phyloP scores from a whole-genome alignment of 192 early-diverging fungal genomes.

The Coemansia sp. region DNA sequence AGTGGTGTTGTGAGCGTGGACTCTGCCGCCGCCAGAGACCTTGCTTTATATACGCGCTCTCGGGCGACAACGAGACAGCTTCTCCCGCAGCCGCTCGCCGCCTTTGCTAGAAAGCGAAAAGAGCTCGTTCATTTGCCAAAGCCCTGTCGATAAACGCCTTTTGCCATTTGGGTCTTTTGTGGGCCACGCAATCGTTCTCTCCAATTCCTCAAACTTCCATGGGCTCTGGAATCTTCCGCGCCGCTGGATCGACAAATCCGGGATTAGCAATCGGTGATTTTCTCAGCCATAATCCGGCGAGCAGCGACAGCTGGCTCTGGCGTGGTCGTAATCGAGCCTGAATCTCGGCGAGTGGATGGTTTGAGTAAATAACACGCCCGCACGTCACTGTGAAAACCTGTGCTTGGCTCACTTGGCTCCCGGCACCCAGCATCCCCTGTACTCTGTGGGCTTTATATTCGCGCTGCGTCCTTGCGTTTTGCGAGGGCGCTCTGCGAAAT shows the following conservation, averaged over 20 bases:
- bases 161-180: not conserved
- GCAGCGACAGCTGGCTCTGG: not conserved
- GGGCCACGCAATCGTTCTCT: not conserved
- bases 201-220: not conserved
- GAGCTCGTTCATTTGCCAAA: not conserved
- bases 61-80: not conserved
- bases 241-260: not conserved
- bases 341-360: not conserved
- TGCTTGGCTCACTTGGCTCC: constrained; percentile 4
- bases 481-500: constrained; percentile 8
- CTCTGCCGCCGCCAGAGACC: not conserved
- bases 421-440: constrained; percentile 16
- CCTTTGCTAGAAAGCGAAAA: not conserved
- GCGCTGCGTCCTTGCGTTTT: constrained; percentile 19
- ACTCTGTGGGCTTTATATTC: constrained; percentile 16
- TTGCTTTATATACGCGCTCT: not conserved
- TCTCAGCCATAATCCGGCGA: not conserved
- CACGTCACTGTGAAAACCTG: not conserved
- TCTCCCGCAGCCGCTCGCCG: not conserved
- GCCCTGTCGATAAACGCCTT: not conserved
- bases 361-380: not conserved
- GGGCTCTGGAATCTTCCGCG: not conserved
- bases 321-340: not conserved
- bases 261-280: not conserved
- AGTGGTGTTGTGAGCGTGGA: not conserved